Conservation (phyloP, 2,329 filamentous ascomycete genomes). For the Cercospora sojina region DNA sequence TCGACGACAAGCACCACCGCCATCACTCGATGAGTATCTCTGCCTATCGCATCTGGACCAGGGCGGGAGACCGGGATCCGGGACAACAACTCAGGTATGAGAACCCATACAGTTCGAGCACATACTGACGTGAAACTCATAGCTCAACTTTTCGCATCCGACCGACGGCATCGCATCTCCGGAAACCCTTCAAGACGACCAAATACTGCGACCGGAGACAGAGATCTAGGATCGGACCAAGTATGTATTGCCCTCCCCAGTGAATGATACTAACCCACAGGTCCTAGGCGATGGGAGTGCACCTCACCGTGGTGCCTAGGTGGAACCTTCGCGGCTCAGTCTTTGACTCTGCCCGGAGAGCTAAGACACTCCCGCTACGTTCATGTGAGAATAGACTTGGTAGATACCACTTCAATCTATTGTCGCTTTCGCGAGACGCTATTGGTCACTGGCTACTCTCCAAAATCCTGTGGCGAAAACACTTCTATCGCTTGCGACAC, state of each 20-base stretch:
- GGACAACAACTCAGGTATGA: no score
- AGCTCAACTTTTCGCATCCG: slow-evolving; percentile 25
- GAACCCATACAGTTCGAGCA: no score
- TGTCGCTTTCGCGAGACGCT: background rate
- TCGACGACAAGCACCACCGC: background rate
- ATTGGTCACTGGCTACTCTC: background rate
- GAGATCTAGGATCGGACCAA: background rate
- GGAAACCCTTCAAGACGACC: background rate
- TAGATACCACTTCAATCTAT: no score
- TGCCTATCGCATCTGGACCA: background rate
- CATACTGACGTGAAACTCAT: no score
- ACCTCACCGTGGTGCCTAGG: background rate
- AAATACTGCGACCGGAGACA: background rate
- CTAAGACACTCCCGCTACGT: background rate
- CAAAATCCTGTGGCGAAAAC: background rate
- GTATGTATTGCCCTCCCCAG: background rate
- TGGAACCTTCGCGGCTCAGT: background rate
- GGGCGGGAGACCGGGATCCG: no score
- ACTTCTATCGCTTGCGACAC: no score
- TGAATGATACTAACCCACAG: background rate
- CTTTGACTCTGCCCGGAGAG: background rate
- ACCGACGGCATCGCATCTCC: background rate
- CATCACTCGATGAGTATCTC: background rate
- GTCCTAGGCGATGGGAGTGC: background rate
- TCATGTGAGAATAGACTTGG: background rate